Conservation (phyloP, 768 basidiomycete genomes). For the Nevesoporus exiguus region DNA sequence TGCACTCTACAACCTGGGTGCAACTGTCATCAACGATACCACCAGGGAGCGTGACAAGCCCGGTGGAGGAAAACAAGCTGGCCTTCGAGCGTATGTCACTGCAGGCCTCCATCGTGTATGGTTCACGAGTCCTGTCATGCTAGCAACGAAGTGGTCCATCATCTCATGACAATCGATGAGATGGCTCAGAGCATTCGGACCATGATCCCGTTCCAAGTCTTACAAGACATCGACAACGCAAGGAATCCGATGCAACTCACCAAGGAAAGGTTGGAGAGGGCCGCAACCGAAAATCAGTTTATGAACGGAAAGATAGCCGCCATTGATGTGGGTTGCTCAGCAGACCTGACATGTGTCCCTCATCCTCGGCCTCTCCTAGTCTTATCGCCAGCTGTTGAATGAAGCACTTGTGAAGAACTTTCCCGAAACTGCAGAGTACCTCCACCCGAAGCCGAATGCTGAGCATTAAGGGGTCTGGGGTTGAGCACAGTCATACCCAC, state of each 20-base stretch:
- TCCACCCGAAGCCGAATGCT: conserved; percentile 17
- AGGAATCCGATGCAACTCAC: conserved; percentile 82
- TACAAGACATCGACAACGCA: conserved; percentile 75
- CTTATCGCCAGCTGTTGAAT: conserved; percentile 63
- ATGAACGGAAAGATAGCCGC: conserved; percentile 88
- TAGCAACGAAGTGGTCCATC: conserved; percentile 73
- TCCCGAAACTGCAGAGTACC: conserved; percentile 46
- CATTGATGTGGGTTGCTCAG: conserved; percentile 37
- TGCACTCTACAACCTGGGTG: conserved; percentile 75
- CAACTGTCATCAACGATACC: conserved; percentile 79
- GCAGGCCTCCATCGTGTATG: not conserved
- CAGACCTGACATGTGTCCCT: not conserved
- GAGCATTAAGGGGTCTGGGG: conserved; percentile 7
- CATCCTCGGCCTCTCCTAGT: conserved; percentile 38
- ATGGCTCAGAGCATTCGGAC: conserved; percentile 59
- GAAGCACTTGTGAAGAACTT: conserved; percentile 71
- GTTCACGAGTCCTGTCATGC: not conserved
- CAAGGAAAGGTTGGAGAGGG: conserved; percentile 73
- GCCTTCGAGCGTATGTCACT: conserved; percentile 57
- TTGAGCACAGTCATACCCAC: conserved; percentile 4
- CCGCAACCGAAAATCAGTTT: conserved; percentile 87
- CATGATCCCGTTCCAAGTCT: conserved; percentile 72
- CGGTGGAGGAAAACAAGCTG: conserved; percentile 71
- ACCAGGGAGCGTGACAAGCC: conserved; percentile 76
- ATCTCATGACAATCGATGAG: conserved; percentile 64